These are phyloP conservation scores for Boechera stricta DNA, from an alignment of 345 rosid genomes.

Conservation along the genomic window DNA sequence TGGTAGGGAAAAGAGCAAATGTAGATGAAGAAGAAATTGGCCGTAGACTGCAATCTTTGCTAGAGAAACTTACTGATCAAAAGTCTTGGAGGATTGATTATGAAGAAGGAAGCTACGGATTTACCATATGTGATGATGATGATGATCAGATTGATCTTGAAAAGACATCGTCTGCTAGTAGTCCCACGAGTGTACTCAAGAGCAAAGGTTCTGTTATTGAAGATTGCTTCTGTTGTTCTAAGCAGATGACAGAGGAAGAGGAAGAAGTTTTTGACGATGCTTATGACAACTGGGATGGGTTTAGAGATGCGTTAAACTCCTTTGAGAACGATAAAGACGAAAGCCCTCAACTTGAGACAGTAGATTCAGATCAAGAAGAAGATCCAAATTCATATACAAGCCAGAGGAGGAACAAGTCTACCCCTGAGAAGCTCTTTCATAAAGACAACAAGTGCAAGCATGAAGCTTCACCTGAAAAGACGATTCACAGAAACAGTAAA, in stretches of 20 bases:
- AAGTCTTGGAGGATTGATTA: conserved; percentile 25
- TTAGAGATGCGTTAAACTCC: conserved; percentile 47
- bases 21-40: conserved; percentile 20
- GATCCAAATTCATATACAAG: conserved; percentile 31
- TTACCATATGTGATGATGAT: neutral
- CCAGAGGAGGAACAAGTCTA: conserved; percentile 32
- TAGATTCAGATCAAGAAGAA: conserved; percentile 17
- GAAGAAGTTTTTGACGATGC: conserved; percentile 45
- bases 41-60: conserved; percentile 6
- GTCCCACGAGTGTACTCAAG: conserved; percentile 43
- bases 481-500: conserved; percentile 2
- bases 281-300: conserved; percentile 48
- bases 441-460: neutral
- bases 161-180: conserved; percentile 33
- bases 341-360: conserved; percentile 29
- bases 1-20: conserved; percentile 23
- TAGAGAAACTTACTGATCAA: conserved; percentile 4
- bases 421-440: neutral
- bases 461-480: neutral
- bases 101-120: no score
- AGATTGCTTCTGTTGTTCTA: conserved; percentile 43
- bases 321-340: conserved; percentile 28
- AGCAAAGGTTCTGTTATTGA: conserved; percentile 24
- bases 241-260: conserved; percentile 48
- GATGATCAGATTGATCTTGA: conserved; percentile 34